Evolutionary conservation across 805 yeast species (phyloP).

Genomic region (Candida jianshihensis): DNA sequence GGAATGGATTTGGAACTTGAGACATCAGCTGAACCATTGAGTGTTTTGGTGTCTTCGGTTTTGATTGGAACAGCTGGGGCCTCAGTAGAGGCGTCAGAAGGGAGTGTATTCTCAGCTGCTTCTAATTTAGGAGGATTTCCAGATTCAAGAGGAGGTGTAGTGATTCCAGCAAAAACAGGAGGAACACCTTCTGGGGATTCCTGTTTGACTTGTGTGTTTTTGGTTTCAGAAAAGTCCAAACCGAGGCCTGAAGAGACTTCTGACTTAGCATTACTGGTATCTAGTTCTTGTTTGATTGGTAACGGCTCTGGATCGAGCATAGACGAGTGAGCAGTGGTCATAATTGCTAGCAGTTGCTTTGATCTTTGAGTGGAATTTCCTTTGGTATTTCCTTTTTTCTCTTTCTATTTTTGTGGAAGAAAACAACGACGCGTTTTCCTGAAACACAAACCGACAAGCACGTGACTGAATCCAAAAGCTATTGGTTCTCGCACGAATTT

Average conservation of each 20-base stretch:
- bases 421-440: no score
- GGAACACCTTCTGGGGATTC: background rate
- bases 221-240: constrained; percentile 1
- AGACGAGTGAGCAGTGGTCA: constrained; percentile 1
- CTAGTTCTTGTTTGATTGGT: background rate
- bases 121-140: no score
- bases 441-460: no score
- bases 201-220: constrained; percentile 1
- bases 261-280: background rate
- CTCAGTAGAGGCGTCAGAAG: no score
- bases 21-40: constrained; percentile 1
- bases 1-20: constrained; percentile 3
- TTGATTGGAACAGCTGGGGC: background rate
- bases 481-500: no score
- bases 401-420: no score
- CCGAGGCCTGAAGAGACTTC: constrained; percentile 4
- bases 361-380: no score
- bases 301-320: constrained; percentile 11
- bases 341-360: no score
- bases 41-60: background rate
- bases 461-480: no score
- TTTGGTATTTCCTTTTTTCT: no score
- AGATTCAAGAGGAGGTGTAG: no score
- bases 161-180: background rate
- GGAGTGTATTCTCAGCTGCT: no score